Conservation (phyloP, 805 yeast genomes). For the Saccharomycopsis babjevae region DNA sequence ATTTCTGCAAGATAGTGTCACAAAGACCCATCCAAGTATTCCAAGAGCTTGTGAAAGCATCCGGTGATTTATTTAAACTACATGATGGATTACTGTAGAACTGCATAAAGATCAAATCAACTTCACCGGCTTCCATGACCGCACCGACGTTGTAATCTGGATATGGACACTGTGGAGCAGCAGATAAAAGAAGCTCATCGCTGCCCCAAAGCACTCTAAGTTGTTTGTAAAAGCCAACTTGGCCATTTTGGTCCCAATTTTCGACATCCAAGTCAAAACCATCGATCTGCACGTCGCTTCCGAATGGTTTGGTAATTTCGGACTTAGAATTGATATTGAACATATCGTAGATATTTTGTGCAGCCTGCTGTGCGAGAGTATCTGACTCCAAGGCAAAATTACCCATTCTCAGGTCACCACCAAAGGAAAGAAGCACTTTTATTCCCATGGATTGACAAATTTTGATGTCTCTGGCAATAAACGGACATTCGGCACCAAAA, state of each 20-base stretch:
- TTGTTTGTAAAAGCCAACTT: conserved; percentile 34
- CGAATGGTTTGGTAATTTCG: conserved; percentile 7
- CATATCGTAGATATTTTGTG: conserved; percentile 48
- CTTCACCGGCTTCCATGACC: conserved; percentile 32
- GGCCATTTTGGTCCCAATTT: conserved; percentile 35
- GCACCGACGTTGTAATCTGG: conserved; percentile 42
- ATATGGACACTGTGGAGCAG: conserved; percentile 59
- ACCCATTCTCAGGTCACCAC: conserved; percentile 59
- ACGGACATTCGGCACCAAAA: conserved; percentile 23
- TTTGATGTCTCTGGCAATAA: conserved; percentile 55
- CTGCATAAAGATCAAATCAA: conserved; percentile 54
- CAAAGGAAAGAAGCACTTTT: conserved; percentile 63
- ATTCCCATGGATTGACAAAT: conserved; percentile 71
- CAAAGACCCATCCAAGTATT: conserved; percentile 2
- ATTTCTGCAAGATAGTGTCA: background rate
- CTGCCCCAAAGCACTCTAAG: conserved; percentile 28
- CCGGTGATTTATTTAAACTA: background rate
- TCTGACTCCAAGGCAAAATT: conserved; percentile 80
- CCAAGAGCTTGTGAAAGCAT: conserved; percentile 4
- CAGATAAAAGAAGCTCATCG: conserved; percentile 44
- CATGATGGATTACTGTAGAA: conserved; percentile 49
- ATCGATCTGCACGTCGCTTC: conserved; percentile 7
- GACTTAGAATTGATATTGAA: conserved; percentile 41
- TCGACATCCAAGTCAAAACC: conserved; percentile 16
- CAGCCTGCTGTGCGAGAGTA: conserved; percentile 58